phyloP scores from a whole-genome alignment of 1,284 basidiomycete genomes.

The Cutaneotrichosporon curvatum region DNA sequence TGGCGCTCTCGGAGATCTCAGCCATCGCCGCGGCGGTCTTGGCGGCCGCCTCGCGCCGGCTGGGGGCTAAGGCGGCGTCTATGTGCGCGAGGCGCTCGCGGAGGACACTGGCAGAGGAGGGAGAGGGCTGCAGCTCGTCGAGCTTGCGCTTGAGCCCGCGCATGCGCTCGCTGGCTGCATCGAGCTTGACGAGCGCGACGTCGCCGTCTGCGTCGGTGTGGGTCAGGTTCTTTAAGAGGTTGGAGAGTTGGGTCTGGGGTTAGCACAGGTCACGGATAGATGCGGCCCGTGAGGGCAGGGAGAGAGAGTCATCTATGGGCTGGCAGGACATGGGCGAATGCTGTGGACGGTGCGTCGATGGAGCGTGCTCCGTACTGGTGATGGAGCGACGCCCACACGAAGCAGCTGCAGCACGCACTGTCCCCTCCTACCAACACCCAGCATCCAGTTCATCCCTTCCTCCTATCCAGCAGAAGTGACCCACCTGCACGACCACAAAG shows the following conservation, averaged over 20 bases:
- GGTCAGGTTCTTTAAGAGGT: conserved; percentile 20
- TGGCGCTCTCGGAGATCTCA: neutral
- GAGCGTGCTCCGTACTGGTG: no score
- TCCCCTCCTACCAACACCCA: no score
- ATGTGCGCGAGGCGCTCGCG: conserved; percentile 14
- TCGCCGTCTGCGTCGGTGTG: conserved; percentile 16
- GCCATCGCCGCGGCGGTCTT: neutral
- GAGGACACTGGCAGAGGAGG: conserved; percentile 2
- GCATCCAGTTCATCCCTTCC: no score
- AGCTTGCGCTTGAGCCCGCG: conserved; percentile 47
- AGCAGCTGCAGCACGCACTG: no score
- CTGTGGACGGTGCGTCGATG: no score
- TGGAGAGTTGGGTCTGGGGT: conserved; percentile 15
- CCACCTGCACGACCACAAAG: conserved; percentile 24
- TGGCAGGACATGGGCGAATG: no score
- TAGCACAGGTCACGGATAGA: no score
- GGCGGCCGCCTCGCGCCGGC: neutral
- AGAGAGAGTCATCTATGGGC: no score
- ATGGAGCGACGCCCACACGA: no score
- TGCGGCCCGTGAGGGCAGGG: no score
- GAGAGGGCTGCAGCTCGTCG: conserved; percentile 16
- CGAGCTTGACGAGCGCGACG: conserved; percentile 25
- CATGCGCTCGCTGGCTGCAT: conserved; percentile 32
- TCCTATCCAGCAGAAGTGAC: no score
- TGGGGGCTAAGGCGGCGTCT: conserved; percentile 7